Conservation (phyloP, 2,329 filamentous ascomycete genomes). For the Pseudogymnoascus sp. region DNA sequence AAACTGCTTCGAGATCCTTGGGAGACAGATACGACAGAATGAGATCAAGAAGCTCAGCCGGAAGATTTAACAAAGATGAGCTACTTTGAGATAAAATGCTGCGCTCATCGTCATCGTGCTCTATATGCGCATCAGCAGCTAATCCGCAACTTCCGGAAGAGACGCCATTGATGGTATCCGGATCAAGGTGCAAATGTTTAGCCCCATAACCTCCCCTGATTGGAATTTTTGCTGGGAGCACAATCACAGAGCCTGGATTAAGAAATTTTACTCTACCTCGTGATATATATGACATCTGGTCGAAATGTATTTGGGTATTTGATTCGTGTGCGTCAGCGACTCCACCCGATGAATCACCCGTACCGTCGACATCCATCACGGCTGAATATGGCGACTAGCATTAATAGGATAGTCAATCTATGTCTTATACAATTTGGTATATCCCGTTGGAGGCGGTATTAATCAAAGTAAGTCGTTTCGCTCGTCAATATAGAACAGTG, state of each 20-base stretch:
- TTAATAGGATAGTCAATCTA: background rate
- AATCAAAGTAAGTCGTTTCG: background rate
- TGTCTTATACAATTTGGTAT: background rate
- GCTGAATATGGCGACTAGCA: background rate
- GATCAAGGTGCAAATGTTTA: background rate
- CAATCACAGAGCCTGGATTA: background rate
- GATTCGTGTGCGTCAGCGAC: background rate
- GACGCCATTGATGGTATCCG: background rate
- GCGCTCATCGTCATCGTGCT: background rate
- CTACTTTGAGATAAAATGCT: background rate
- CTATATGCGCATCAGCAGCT: background rate
- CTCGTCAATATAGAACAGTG: background rate
- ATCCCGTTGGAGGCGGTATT: background rate
- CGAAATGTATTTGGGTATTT: background rate
- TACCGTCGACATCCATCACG: background rate
- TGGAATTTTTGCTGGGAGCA: too few species aligned
- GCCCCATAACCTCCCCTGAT: background rate
- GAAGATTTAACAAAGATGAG: constrained; percentile 46
- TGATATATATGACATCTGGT: background rate
- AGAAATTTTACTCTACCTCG: background rate
- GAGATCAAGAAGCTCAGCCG: constrained; percentile 65
- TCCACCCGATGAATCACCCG: background rate
- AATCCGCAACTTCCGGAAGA: background rate
- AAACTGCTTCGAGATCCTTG: constrained; percentile 50
- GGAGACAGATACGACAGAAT: constrained; percentile 61